Conservation (phyloP, 2,329 filamentous ascomycete genomes). For the Chaetomium globosum region DNA sequence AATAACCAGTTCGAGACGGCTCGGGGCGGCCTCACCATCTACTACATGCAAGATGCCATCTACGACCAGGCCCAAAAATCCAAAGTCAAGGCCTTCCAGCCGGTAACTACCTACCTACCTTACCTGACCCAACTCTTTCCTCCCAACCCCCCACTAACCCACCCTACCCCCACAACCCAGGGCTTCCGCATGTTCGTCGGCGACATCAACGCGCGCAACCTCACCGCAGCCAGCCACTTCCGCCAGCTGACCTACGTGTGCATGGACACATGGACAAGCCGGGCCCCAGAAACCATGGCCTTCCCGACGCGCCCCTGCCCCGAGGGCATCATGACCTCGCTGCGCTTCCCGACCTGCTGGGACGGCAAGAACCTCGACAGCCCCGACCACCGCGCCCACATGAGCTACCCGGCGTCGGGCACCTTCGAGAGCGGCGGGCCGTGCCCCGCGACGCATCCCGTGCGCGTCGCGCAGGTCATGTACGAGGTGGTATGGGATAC, state of each 20-base stretch:
- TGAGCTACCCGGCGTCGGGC: slow-evolving; percentile 26
- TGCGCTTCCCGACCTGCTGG: slow-evolving; percentile 45
- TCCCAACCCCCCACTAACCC: background rate
- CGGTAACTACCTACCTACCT: background rate
- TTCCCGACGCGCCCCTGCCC: slow-evolving; percentile 9
- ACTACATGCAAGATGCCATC: slow-evolving; percentile 16
- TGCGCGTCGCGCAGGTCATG: slow-evolving; percentile 6
- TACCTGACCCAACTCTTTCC: too few relatives aligned
- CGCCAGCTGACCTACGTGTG: slow-evolving; percentile 14
- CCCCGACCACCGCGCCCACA: slow-evolving; percentile 40
- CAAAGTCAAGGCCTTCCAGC: slow-evolving; percentile 9
- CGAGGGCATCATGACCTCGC: slow-evolving; percentile 11
- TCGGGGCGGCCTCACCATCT: slow-evolving; percentile 5
- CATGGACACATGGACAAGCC: slow-evolving; percentile 15
- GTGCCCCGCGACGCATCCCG: background rate
- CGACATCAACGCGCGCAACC: slow-evolving; percentile 6
- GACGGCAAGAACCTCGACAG: slow-evolving; percentile 52
- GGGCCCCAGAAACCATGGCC: slow-evolving; percentile 5
- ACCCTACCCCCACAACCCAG: background rate
- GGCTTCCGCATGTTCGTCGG: slow-evolving; percentile 17
- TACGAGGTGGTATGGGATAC: slow-evolving; percentile 8
- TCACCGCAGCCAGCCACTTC: background rate
- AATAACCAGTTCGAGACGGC: slow-evolving; percentile 13
- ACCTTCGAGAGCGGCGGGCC: slow-evolving; percentile 15
- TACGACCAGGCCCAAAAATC: slow-evolving; percentile 8